Conservation (phyloP, 805 yeast species). For the Ogataea degrootiae region DNA sequence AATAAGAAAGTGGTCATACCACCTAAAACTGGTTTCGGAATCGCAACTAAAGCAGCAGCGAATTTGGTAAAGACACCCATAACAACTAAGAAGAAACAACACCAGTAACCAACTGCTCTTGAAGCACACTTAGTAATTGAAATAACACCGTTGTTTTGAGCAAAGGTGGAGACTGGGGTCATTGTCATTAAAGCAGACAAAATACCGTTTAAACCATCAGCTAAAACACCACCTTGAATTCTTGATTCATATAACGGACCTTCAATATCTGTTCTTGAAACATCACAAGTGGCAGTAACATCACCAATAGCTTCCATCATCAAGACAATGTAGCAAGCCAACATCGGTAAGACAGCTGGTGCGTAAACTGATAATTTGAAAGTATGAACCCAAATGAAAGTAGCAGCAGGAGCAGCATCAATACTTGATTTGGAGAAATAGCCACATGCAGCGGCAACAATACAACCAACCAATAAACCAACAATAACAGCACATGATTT, state of each 20-base stretch:
- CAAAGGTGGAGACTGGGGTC: slow-evolving; percentile 90
- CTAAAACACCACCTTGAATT: slow-evolving; percentile 88
- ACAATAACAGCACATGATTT: slow-evolving; percentile 88
- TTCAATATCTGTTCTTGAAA: slow-evolving; percentile 77
- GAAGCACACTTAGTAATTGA: slow-evolving; percentile 90
- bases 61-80: slow-evolving; percentile 89
- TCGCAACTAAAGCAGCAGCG: slow-evolving; percentile 83
- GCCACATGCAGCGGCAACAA: slow-evolving; percentile 87
- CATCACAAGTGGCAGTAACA: slow-evolving; percentile 91
- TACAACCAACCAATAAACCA: slow-evolving; percentile 83
- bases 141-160: slow-evolving; percentile 94
- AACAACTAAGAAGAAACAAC: slow-evolving; percentile 60
- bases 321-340: slow-evolving; percentile 75
- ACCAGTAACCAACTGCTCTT: slow-evolving; percentile 57
- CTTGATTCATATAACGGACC: slow-evolving; percentile 79
- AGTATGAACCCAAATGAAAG: slow-evolving; percentile 85
- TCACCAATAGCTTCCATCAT: slow-evolving; percentile 96
- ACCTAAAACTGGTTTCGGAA: slow-evolving; percentile 76
- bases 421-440: slow-evolving; percentile 61
- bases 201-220: slow-evolving; percentile 80
- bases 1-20: slow-evolving; percentile 71
- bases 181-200: slow-evolving; percentile 74
- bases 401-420: slow-evolving; percentile 70
- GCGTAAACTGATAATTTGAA: slow-evolving; percentile 74
- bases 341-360: slow-evolving; percentile 79